Conservation (phyloP, 345 rosid species). For the Ceriops tagal region DNA sequence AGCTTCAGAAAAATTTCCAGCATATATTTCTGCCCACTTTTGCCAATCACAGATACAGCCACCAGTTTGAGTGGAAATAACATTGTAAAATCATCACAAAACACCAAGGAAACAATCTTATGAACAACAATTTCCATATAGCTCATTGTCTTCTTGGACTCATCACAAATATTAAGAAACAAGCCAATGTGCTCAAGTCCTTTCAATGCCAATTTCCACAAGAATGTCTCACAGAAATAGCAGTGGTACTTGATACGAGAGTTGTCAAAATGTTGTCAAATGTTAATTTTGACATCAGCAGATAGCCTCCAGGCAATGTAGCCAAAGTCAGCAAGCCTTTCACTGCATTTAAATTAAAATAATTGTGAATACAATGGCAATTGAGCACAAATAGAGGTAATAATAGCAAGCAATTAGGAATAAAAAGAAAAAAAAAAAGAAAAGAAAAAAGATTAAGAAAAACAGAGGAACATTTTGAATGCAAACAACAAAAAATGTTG, state of each 20-base stretch:
- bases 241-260: constrained; percentile 46
- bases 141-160: constrained; percentile 48
- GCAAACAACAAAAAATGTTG: no score
- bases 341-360: constrained; percentile 47
- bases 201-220: constrained; percentile 69
- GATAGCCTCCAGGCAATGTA: constrained; percentile 49
- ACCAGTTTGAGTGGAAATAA: constrained; percentile 55
- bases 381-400: constrained; percentile 1
- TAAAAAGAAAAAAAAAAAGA: neutral
- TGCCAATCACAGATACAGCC: constrained; percentile 60
- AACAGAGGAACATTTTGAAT: neutral
- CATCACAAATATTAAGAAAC: constrained; percentile 40
- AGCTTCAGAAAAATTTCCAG: constrained; percentile 54
- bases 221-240: constrained; percentile 5
- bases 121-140: constrained; percentile 56
- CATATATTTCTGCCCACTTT: constrained; percentile 27
- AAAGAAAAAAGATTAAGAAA: constrained; percentile 2
- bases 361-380: neutral
- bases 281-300: constrained; percentile 43
- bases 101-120: constrained; percentile 44
- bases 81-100: constrained; percentile 42
- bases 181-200: constrained; percentile 70
- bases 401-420: neutral
- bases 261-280: constrained; percentile 63
- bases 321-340: constrained; percentile 78